Evolutionary conservation across 192 early-diverging fungal species (phyloP), one percentile per base, ranked within the genome.

Genomic region (Gorgonomyces haynaldii): DNA sequence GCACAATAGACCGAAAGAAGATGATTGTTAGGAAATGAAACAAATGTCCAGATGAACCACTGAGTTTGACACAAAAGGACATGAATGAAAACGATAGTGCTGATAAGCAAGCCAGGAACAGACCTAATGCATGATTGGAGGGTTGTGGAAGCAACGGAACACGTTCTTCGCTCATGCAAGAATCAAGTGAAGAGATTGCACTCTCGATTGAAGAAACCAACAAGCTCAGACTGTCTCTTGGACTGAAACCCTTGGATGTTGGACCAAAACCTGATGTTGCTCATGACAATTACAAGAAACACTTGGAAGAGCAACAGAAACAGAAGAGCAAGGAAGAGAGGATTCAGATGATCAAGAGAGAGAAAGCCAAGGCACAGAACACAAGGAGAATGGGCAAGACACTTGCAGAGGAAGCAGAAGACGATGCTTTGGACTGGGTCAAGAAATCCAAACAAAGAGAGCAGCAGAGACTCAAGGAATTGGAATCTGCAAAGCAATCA

Each of bases 11-110:
- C 31, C 84, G 75, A 13, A 74, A 67, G 47, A 89, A 69, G 5
- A 89, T 83, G 10, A 86, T 77, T 55, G 85, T 69, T 2, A 83
- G 70, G 0, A 77, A 72, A 1, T 81, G 80, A 30, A 85, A 73
- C 1, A 41, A 39, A 6, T 65, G 36, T 6, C 75, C 67, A 7
- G 74, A 65, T 10, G n/a, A n/a, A n/a, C n/a, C n/a, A n/a, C n/a
- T n/a, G n/a, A 84, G 44, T 38, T 83, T 85, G 53, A 86, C 84
- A 30, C 77, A 72, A 0, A 81, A 64, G 2, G 84, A 82, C 77
- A 83, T 86, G 42, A 68, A 54, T 0, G 76, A 75, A 57, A 88
- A 85, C 2, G 72, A 76, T 0, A 85, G 56, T 0, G 85, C 83
- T 3, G 85, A 88, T 3, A 71, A n/a, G n/a, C n/a, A n/a, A n/a